These are phyloP conservation scores for Neofusicoccum kwambonambiense DNA, from an alignment of 2,329 filamentous ascomycete genomes.

Conservation along the genomic window DNA sequence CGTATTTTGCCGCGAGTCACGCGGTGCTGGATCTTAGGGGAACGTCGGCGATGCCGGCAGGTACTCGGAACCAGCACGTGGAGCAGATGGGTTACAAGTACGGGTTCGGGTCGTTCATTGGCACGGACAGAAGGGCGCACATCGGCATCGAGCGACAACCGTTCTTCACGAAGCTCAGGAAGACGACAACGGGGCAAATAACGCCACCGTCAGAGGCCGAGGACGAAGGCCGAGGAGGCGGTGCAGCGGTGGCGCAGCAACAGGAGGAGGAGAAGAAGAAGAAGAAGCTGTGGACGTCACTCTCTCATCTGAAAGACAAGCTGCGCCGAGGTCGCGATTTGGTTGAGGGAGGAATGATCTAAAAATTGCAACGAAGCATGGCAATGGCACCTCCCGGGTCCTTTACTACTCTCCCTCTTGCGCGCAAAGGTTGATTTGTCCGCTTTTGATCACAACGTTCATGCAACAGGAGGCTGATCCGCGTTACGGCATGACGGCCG, in stretches of 20 bases:
- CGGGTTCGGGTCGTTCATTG: conserved; percentile 53
- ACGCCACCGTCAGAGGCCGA: not conserved
- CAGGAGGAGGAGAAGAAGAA: not conserved
- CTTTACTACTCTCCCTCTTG: not conserved
- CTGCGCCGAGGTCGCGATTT: not conserved
- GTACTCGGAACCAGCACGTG: conserved; percentile 23
- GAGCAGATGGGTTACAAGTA: conserved; percentile 30
- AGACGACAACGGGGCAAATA: not conserved
- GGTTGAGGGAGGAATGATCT: not conserved
- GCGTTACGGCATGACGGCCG: not conserved
- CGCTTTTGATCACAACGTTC: not conserved
- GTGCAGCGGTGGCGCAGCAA: not conserved
- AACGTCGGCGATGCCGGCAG: conserved; percentile 24
- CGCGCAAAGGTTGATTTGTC: not conserved
- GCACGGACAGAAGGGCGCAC: conserved; percentile 48
- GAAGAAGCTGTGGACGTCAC: not conserved
- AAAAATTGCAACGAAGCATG: not conserved
- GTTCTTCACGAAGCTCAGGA: conserved; percentile 37
- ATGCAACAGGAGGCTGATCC: not conserved
- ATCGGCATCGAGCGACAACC: conserved; percentile 52
- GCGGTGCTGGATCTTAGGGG: conserved; percentile 38
- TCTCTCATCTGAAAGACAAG: not conserved
- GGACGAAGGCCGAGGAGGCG: not conserved
- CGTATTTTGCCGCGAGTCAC: conserved; percentile 49
- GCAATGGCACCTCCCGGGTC: not conserved